phyloP scores from a whole-genome alignment of 352 stramenopile species.

The Thalassiosira sp. region DNA sequence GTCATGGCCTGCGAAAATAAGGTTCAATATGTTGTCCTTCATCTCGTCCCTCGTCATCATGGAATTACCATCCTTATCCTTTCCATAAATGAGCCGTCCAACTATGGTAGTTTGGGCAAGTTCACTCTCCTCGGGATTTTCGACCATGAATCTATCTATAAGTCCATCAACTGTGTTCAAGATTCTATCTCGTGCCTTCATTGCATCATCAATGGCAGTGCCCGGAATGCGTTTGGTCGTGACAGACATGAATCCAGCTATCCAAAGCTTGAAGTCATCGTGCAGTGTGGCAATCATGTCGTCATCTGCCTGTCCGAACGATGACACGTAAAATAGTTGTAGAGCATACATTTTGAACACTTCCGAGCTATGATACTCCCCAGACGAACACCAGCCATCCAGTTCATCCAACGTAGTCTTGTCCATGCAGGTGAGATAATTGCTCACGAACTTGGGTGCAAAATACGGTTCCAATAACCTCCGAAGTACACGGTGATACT shows the following conservation, averaged over 20 bases:
- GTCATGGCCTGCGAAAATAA: slow-evolving; percentile 51
- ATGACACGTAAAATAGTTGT: slow-evolving; percentile 20
- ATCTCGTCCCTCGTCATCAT: slow-evolving; percentile 21
- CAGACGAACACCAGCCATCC: neutral
- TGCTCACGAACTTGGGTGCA: slow-evolving; percentile 16
- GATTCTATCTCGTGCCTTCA: slow-evolving; percentile 32
- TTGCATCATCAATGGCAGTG: slow-evolving; percentile 23
- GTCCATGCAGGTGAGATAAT: slow-evolving; percentile 29
- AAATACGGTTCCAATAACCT: slow-evolving; percentile 31
- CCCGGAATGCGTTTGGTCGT: slow-evolving; percentile 11
- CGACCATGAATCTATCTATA: slow-evolving; percentile 23
- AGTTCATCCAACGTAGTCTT: slow-evolving; percentile 9
- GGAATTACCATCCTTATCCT: slow-evolving; percentile 9
- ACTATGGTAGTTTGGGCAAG: slow-evolving; percentile 28
- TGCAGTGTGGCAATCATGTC: slow-evolving; percentile 19
- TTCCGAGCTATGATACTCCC: slow-evolving; percentile 5
- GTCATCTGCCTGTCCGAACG: slow-evolving; percentile 17
- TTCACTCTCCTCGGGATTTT: slow-evolving; percentile 30
- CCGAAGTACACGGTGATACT: slow-evolving; percentile 19
- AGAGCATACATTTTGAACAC: slow-evolving; percentile 43
- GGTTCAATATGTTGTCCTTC: slow-evolving; percentile 30
- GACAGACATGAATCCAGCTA: slow-evolving; percentile 19
- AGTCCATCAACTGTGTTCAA: slow-evolving; percentile 15
- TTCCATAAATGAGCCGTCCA: slow-evolving; percentile 26
- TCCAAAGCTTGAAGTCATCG: slow-evolving; percentile 35